Base-by-base conservation (phyloP, 441 rosid genomes). In the Populus tomentosa region DNA sequence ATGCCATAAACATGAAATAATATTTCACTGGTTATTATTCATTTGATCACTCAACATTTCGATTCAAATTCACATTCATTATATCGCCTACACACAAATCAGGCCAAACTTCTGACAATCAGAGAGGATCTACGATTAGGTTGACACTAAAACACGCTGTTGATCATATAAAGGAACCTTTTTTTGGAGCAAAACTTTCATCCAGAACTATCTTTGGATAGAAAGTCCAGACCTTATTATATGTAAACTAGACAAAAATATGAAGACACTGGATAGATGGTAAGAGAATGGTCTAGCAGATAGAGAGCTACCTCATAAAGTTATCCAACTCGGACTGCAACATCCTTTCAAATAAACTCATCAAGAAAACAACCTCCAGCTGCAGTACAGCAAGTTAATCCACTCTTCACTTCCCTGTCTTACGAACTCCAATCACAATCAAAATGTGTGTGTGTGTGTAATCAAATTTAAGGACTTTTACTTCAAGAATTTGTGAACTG, bases 351-450 rank as follows among this genome's bases (percentile, higher is more conserved):
- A 86, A 85, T 72, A 83, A 72, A 50, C 80, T 78, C 88, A 87
- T 81, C 81, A 87, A 33, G 74, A 80, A 65, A 46, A 84, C 85
- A 68, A 88, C 79, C 70, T 87, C 89, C 62, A 76, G 70, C 89
- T 86, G 82, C 76, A 81, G 46, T 42, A n/a, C 32, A 30, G 6
- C 6, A 50, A 50, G 56, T 50, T 16, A 14, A 14, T 14, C 56
- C 56, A 50, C 20, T 42, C 50, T 3, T 3, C 50, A 42, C 50
- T 42, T 42, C 50, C 14, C 14, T 10, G 50, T 10, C 24, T 9
- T 30, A 9, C 21, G 11, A 67, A 67, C 6, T 26, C 32, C 69
- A 73, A n/a, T 53, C 26, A 71, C 42, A 11, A 40, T 53, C 61
- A 6, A 53, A 53, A n/a, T n/a, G n/a, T n/a, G 42, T 38, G 10